Percentiles rank a stretch among this genome's conserved stretches.
These are phyloP conservation scores for Talaromyces liani DNA, from an alignment of 495 filamentous ascomycete species.

Conservation along the genomic window DNA sequence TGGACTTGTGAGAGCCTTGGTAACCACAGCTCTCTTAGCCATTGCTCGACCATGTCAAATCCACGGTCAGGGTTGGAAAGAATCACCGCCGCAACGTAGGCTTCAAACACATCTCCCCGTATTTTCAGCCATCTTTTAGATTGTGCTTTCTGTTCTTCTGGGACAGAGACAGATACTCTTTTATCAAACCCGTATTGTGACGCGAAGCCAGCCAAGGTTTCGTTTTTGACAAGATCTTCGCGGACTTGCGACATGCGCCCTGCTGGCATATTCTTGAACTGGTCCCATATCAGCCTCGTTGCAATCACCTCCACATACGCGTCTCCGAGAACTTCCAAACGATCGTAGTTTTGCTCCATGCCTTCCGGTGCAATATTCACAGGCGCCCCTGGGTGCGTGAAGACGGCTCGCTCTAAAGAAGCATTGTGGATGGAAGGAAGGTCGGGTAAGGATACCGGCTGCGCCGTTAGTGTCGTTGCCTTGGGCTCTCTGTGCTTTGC, in stretches of 20 bases:
- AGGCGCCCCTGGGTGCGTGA: slow-evolving; percentile 54
- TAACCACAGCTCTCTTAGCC: slow-evolving; percentile 66
- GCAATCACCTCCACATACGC: slow-evolving; percentile 65
- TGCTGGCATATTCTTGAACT: slow-evolving; percentile 49
- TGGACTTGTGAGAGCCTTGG: slow-evolving; percentile 27
- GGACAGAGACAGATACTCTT: slow-evolving; percentile 41
- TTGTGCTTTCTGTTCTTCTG: slow-evolving; percentile 28
- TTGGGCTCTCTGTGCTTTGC: not conserved
- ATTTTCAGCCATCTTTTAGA: slow-evolving; percentile 57
- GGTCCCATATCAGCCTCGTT: slow-evolving; percentile 54
- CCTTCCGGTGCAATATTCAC: slow-evolving; percentile 22
- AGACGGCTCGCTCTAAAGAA: slow-evolving; percentile 50
- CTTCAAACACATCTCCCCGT: slow-evolving; percentile 79
- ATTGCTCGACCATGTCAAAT: slow-evolving; percentile 49
- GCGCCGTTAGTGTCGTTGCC: not conserved
- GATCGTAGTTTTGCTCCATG: slow-evolving; percentile 47
- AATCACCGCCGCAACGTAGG: slow-evolving; percentile 74
- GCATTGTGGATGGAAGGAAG: slow-evolving; percentile 54
- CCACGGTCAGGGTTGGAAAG: slow-evolving; percentile 55
- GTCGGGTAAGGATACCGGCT: slow-evolving; percentile 30
- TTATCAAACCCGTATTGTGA: slow-evolving; percentile 59
- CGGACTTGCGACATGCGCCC: slow-evolving; percentile 59
- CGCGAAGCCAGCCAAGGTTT: slow-evolving; percentile 60
- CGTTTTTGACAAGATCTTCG: slow-evolving; percentile 68
- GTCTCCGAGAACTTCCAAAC: slow-evolving; percentile 70